Conservation (phyloP, 768 basidiomycete species). For the Russula sp. region DNA sequence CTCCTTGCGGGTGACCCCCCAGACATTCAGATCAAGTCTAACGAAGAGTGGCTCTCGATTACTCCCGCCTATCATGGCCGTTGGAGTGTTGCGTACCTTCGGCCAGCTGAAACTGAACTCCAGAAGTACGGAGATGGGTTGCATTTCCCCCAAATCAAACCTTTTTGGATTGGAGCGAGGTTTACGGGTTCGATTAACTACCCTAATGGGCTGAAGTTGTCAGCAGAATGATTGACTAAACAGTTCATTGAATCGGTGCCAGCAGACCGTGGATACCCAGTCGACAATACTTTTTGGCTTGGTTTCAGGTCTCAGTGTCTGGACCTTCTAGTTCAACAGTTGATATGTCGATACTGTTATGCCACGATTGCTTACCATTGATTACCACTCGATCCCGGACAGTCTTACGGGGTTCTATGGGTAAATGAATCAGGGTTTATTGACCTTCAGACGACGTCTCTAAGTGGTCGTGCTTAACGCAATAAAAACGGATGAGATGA, state of each 20-base stretch:
- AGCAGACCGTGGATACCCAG: not conserved
- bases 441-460: no score
- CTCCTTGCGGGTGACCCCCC: not conserved
- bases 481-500: no score
- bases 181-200: slow-evolving; percentile 10
- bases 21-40: not conserved
- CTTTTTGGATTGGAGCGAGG: slow-evolving; percentile 7
- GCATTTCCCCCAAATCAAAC: not conserved
- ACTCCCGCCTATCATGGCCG: slow-evolving; percentile 9
- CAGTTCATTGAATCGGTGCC: not conserved
- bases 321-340: no score
- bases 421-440: no score
- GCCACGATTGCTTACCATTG: no score
- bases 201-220: not conserved
- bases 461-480: no score
- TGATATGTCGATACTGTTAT: no score
- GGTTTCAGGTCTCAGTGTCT: no score
- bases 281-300: no score
- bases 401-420: no score
- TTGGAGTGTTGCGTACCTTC: slow-evolving; percentile 9
- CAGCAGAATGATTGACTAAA: not conserved
- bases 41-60: slow-evolving; percentile 8
- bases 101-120: not conserved
- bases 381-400: no score
- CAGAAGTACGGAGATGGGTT: slow-evolving; percentile 14